Evolutionary conservation across 225 moss, liverwort and hornwort genomes (phyloP).

Genomic region (Rhytidiadelphus loreus): DNA sequence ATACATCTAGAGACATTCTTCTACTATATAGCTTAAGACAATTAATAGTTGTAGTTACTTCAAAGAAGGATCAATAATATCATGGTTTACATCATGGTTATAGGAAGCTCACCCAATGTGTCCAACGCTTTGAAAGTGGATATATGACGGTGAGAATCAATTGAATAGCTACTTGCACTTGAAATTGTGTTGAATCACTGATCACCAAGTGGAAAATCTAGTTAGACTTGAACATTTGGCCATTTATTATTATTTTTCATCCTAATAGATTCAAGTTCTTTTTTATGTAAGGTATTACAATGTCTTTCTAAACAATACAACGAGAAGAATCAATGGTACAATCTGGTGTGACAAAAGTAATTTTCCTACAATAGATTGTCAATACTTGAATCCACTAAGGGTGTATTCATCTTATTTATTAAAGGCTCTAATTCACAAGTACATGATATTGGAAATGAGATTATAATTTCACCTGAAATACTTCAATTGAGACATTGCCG

Average conservation of each 20-base stretch:
- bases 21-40: background rate
- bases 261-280: background rate
- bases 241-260: background rate
- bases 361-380: background rate
- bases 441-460: background rate
- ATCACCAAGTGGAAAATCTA: background rate
- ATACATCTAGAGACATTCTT: background rate
- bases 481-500: background rate
- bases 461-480: background rate
- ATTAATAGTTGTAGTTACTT: background rate
- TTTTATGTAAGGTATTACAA: too few species aligned
- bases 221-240: background rate
- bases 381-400: background rate
- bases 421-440: rapidly evolving
- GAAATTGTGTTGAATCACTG: background rate
- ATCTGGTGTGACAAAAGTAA: background rate
- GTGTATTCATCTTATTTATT: background rate
- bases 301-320: background rate
- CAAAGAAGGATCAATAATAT: background rate
- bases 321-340: background rate
- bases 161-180: background rate
- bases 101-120: background rate
- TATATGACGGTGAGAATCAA: background rate
- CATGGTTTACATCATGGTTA: background rate
- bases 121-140: background rate